Percentiles rank a stretch among this genome's conserved stretches.
phyloP scores from a whole-genome alignment of 2,329 filamentous ascomycete species.

The Alternaria angustiovoidea region DNA sequence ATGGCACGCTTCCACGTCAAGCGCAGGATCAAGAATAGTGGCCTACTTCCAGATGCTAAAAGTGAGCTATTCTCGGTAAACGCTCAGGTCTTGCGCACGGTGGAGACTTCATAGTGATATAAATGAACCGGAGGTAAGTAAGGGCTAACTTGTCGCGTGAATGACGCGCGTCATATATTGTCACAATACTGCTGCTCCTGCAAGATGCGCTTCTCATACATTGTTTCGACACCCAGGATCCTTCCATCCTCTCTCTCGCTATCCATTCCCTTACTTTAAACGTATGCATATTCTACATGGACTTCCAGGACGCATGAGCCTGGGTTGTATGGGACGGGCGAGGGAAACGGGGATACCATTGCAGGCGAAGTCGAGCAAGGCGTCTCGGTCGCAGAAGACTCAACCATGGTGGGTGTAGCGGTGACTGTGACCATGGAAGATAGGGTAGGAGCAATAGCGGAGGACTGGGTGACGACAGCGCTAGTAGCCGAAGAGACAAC shows the following conservation, averaged over 20 bases:
- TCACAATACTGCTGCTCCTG: background rate
- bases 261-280: too few species aligned
- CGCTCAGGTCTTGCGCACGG: too few species aligned
- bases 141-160: background rate
- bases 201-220: background rate
- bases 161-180: background rate
- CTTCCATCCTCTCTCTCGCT: too few species aligned
- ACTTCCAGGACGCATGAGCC: conserved; percentile 19
- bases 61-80: too few species aligned
- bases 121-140: too few species aligned
- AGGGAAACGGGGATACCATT: conserved; percentile 17
- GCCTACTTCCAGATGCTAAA: too few species aligned
- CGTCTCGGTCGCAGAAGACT: conserved; percentile 8
- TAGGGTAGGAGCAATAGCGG: conserved; percentile 20
- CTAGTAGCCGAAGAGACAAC: conserved; percentile 28
- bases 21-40: background rate
- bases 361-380: conserved; percentile 21
- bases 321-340: conserved; percentile 16
- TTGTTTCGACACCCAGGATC: background rate
- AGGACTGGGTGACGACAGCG: conserved; percentile 25
- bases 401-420: background rate
- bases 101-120: too few species aligned
- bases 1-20: background rate
- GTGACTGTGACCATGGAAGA: conserved; percentile 4
- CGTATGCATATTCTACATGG: conserved; percentile 21